Percentiles rank a stretch among this genome's conserved stretches.
These are phyloP conservation scores for Malassezia furfur DNA, from an alignment of 1,284 basidiomycete genomes.

Conservation along the genomic window DNA sequence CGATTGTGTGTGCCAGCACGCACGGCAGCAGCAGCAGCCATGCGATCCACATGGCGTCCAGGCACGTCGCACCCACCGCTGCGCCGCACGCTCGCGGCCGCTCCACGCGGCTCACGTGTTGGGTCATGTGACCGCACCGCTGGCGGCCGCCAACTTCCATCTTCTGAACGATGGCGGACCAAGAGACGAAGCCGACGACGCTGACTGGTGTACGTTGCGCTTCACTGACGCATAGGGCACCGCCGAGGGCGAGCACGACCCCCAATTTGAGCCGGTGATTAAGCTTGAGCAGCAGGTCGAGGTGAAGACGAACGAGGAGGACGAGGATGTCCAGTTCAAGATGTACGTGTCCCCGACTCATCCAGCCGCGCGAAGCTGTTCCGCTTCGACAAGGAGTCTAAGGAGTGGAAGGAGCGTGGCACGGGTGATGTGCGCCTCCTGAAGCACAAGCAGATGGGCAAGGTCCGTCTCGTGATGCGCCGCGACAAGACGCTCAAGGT, in stretches of 20 bases:
- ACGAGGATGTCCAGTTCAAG: slow-evolving; percentile 89
- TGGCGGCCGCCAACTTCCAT: background rate
- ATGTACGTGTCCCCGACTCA: slow-evolving; percentile 58
- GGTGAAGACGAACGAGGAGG: slow-evolving; percentile 88
- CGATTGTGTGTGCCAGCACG: slow-evolving; percentile 50
- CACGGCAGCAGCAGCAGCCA: slow-evolving; percentile 12
- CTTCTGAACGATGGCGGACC: slow-evolving; percentile 12
- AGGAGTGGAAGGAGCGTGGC: slow-evolving; percentile 92
- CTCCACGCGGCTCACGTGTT: background rate
- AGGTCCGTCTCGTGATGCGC: slow-evolving; percentile 94
- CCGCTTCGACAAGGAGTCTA: slow-evolving; percentile 70
- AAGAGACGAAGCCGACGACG: background rate
- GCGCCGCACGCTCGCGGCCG: background rate
- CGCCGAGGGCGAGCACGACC: slow-evolving; percentile 70
- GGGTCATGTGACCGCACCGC: background rate
- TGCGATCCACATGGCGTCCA: background rate
- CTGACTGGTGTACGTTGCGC: too few relatives aligned
- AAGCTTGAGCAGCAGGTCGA: slow-evolving; percentile 93
- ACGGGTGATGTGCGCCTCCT: slow-evolving; percentile 45
- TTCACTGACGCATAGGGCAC: too few relatives aligned
- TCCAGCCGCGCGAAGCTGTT: slow-evolving; percentile 93
- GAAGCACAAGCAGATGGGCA: slow-evolving; percentile 73
- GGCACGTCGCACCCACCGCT: background rate
- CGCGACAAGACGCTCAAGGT: slow-evolving; percentile 99
- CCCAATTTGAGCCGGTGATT: slow-evolving; percentile 91